Evolutionary conservation across 1,139 yeast species (phyloP), one percentile per base, ranked within the genome.

Genomic region (Nakaseomyces sp.): DNA sequence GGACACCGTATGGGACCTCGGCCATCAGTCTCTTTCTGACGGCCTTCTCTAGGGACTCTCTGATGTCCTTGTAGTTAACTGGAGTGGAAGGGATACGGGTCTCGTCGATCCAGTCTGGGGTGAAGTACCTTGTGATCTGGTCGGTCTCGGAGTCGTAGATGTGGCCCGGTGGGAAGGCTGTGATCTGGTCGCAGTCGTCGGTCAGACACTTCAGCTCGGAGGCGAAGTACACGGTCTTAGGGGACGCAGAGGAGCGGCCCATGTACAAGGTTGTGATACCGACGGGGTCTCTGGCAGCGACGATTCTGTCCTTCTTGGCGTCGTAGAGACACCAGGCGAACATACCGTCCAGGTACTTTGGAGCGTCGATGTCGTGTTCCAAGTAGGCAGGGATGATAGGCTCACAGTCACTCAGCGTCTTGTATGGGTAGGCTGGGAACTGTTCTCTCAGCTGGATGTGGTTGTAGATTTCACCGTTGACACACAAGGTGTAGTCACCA

Each of bases 1-100:
- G 73, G 39, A 91, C 98, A 71, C 98, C 98, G 68, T 87, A 86
- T 43, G 98, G 97, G 49, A 91, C 98, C 71, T 91, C 98, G 45
- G 97, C 93, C 98, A 91, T 91, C 62, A 91, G 77, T 75, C 98
- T 82, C 83, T 91, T 93, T 74, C 97, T 84, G 45, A 91, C 98
- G 43, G 98, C 91, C 71, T 83, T 73, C 68, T 91, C 98, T 62
- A 91, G 76, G 42, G 85, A 66, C 60, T 81, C 84, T 67, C 96
- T 82, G 50, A 91, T 76, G 48, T 70, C 60, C 57, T 67, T 77
- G 63, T 72, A 78, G 65, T 89, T 95, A 40, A 82, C 86, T 43
- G 79, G 84, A 48, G 74, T 74, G 39, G 81, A 65, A 53, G 98
- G 96, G 50, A 84, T 73, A 64, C 73, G 74, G 44, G 70, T 54